Evolutionary conservation across 2,329 filamentous ascomycete genomes (phyloP).

Genomic region (Fusarium sp.): DNA sequence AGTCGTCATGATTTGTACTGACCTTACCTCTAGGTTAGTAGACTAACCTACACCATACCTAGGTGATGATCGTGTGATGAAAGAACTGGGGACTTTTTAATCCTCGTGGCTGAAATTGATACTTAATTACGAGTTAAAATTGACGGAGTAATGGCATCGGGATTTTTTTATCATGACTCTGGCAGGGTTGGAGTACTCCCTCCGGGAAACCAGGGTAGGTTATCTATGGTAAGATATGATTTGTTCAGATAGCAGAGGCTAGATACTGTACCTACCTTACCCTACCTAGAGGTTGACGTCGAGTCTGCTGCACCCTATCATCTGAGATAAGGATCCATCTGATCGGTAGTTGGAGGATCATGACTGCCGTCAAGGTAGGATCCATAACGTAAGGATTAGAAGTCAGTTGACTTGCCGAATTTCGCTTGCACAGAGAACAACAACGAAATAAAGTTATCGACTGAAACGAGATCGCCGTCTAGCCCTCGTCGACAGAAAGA

Average conservation of each 20-base stretch:
- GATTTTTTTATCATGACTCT: neutral
- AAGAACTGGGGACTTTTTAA: neutral
- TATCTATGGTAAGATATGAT: neutral
- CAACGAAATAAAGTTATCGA: neutral
- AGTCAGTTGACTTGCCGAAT: neutral
- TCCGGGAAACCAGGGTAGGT: neutral
- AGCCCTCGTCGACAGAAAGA: neutral
- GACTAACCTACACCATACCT: constrained; percentile 1
- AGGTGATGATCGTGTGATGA: neutral
- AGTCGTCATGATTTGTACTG: constrained; percentile 20
- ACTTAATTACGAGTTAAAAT: no score
- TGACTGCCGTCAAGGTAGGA: neutral
- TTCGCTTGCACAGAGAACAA: neutral
- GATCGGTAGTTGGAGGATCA: neutral
- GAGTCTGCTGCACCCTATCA: neutral
- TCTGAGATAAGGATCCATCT: neutral
- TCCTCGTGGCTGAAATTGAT: neutral
- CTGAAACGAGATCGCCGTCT: neutral
- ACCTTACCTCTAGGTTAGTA: neutral
- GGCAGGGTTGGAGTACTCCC: neutral
- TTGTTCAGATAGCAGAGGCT: neutral
- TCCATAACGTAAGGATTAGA: neutral
- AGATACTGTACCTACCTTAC: neutral
- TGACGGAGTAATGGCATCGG: neutral
- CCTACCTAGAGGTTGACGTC: neutral